A percentile compares a stretch with the other conserved stretches of the same genome.
These are phyloP conservation scores for Lophiostoma macrostomum DNA, from an alignment of 495 filamentous ascomycete genomes.

Conservation along the genomic window DNA sequence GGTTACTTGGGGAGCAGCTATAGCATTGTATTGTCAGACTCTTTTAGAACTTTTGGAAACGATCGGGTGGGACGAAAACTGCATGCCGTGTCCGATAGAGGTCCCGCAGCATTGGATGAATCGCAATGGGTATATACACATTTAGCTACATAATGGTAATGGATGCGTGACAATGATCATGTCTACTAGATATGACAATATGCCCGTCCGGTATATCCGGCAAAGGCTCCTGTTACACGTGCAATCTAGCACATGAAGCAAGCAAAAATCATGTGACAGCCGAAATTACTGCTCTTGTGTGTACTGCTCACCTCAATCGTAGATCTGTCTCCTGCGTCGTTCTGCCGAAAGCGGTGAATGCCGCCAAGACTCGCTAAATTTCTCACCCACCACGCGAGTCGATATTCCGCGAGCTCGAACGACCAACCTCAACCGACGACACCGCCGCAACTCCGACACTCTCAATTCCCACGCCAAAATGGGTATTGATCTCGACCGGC, in stretches of 20 bases:
- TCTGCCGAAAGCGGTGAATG: neutral
- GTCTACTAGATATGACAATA: too few relatives aligned
- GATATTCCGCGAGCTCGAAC: slow-evolving; percentile 16
- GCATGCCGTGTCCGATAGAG: slow-evolving; percentile 16
- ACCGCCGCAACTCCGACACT: slow-evolving; percentile 27
- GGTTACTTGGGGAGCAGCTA: slow-evolving; percentile 7
- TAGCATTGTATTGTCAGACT: slow-evolving; percentile 21
- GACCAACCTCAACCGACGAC: slow-evolving; percentile 17
- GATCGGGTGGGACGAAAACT: slow-evolving; percentile 17
- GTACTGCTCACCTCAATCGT: too few relatives aligned
- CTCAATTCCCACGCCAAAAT: slow-evolving; percentile 42
- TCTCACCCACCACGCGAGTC: slow-evolving; percentile 11
- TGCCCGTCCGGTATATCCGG: too few relatives aligned
- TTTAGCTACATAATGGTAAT: slow-evolving; percentile 29
- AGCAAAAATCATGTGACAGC: too few relatives aligned
- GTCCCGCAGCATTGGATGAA: slow-evolving; percentile 8
- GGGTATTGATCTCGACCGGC: slow-evolving; percentile 68
- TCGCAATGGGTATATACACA: slow-evolving; percentile 13
- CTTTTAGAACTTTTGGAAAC: neutral
- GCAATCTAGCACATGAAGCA: too few relatives aligned
- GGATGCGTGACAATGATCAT: slow-evolving; percentile 10
- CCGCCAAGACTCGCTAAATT: slow-evolving; percentile 20
- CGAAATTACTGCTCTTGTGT: too few relatives aligned
- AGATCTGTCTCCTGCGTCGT: too few relatives aligned
- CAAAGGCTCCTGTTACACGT: too few relatives aligned